phyloP scores from a whole-genome alignment of 2,329 filamentous ascomycete species.

The Claviceps pusilla region DNA sequence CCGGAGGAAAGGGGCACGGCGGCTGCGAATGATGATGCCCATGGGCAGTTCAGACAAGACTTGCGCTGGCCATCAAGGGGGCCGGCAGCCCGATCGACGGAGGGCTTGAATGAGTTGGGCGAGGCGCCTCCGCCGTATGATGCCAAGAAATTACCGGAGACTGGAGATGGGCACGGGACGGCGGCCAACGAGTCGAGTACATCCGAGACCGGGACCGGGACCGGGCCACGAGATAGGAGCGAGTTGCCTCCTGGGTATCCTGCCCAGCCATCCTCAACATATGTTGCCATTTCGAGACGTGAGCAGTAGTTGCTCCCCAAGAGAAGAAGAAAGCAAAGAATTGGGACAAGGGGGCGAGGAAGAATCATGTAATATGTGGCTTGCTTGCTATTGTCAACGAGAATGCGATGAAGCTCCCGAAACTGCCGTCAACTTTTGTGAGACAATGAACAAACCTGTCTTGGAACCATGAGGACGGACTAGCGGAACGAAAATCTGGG shows the following conservation, averaged over 20 bases:
- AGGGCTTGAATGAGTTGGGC: conserved; percentile 48
- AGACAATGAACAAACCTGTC: neutral
- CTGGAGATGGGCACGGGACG: neutral
- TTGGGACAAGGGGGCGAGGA: neutral
- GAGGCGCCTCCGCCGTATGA: conserved; percentile 51
- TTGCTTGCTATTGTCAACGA: neutral
- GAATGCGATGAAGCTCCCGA: neutral
- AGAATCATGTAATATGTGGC: neutral
- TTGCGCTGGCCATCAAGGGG: conserved; percentile 1
- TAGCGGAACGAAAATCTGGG: neutral
- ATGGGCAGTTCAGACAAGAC: neutral
- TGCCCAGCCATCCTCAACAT: conserved; percentile 12
- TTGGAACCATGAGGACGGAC: neutral
- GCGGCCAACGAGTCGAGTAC: neutral
- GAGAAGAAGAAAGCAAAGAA: too few species aligned
- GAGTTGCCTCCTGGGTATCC: conserved; percentile 16
- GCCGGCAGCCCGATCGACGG: conserved; percentile 19
- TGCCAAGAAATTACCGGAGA: conserved; percentile 14
- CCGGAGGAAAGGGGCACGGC: neutral
- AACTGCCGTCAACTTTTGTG: neutral
- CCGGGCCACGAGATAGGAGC: conserved; percentile 15
- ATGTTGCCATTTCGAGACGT: conserved; percentile 7
- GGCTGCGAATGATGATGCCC: neutral
- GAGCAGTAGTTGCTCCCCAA: conserved; percentile 1
- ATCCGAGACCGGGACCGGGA: neutral